A percentile compares a stretch with the other conserved stretches of the same genome.
These are phyloP conservation scores for Metschnikowia reukaufii DNA, from an alignment of 805 yeast genomes.

Conservation along the genomic window DNA sequence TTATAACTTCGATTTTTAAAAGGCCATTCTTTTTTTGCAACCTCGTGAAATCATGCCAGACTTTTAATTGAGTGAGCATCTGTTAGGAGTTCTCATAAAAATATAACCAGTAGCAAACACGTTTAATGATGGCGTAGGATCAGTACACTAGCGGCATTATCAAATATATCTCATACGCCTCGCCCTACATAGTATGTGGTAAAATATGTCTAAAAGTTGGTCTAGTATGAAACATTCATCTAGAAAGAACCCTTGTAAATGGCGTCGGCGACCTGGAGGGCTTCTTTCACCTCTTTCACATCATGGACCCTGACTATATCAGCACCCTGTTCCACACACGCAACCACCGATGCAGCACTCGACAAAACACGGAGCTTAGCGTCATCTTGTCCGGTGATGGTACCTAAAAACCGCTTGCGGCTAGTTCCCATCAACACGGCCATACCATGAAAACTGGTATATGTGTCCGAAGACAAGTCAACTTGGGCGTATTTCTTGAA, in stretches of 20 bases:
- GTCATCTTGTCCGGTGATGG: constrained; percentile 54
- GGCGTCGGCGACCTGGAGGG: constrained; percentile 67
- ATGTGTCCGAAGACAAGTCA: constrained; percentile 22
- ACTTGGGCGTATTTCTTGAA: constrained; percentile 48
- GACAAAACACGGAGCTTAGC: constrained; percentile 70
- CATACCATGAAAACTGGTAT: constrained; percentile 48
- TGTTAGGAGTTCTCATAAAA: no score
- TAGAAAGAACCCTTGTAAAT: constrained; percentile 39
- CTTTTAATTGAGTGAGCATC: no score
- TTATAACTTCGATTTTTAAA: no score
- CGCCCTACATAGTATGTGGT: no score
- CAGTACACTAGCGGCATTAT: no score
- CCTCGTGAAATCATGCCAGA: no score
- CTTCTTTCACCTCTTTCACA: constrained; percentile 51
- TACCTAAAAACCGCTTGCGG: constrained; percentile 83
- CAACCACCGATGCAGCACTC: constrained; percentile 71
- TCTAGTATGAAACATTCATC: no score
- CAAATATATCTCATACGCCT: no score
- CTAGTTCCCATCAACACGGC: constrained; percentile 86
- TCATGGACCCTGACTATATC: constrained; percentile 91
- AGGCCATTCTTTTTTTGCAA: no score
- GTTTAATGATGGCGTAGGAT: no score
- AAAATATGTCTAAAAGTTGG: no score
- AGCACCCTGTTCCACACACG: constrained; percentile 69
- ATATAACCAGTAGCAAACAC: no score